Evolutionary conservation across 208 protist genomes (phyloP).

Genomic region (Ichthyophonus hoferi): DNA sequence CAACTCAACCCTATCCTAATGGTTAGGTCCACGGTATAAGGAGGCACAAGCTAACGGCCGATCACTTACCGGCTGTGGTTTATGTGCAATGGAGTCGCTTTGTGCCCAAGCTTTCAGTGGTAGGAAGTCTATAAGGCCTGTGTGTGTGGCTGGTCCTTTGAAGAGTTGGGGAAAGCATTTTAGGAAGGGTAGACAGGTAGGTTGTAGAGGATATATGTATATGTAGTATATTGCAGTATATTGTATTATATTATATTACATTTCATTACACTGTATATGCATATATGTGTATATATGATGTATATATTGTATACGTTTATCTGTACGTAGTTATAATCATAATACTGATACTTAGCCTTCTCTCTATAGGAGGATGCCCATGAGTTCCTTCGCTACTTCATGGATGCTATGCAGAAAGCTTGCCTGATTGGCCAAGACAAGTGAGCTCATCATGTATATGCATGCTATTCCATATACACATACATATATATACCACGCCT

Average conservation of each 20-base stretch:
- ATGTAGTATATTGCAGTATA: too few species aligned
- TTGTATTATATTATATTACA: too few species aligned
- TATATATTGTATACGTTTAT: too few species aligned
- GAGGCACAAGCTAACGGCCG: neutral
- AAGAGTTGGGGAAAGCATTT: slow-evolving; percentile 18
- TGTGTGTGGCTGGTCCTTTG: neutral
- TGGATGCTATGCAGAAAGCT: slow-evolving; percentile 62
- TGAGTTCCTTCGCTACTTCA: slow-evolving; percentile 68
- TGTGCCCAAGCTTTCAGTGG: neutral
- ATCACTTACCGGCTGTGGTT: neutral
- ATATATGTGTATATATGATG: too few species aligned
- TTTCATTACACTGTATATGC: too few species aligned
- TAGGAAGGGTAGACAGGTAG: neutral
- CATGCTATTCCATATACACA: neutral
- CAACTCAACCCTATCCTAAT: too few species aligned
- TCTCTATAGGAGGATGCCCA: slow-evolving; percentile 72
- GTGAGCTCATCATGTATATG: too few species aligned
- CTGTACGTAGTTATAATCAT: too few species aligned
- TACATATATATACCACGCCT: too few species aligned
- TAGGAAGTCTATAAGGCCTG: neutral
- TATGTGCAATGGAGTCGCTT: too few species aligned
- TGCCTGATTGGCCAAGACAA: slow-evolving; percentile 31
- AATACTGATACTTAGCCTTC: too few species aligned
- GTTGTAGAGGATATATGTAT: neutral
- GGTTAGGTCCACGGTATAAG: too few species aligned